Evolutionary conservation across 202 grass and related monocot genomes (phyloP), one percentile per base, ranked within the genome.

Genomic region (Schoenoplectus tabernaemontani): DNA sequence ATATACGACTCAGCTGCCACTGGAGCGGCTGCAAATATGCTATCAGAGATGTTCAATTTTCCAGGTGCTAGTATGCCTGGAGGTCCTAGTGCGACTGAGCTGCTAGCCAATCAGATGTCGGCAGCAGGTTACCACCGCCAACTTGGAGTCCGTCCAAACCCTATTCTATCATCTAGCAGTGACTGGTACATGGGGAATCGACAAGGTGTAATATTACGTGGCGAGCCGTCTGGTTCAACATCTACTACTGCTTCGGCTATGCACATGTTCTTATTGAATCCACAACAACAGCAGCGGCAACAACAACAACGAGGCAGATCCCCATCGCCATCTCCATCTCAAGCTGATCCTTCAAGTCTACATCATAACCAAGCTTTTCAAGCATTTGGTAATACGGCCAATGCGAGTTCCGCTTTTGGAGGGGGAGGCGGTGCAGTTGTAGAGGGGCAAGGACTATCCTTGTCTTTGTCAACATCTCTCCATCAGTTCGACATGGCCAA

Each of bases 181-280:
- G 28, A 90, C 42, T 97, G 89, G 93, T 95, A 88, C 81, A 81
- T 85, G 11, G 81, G 47, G 22, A 84, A 84, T 26, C 89, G 89
- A 22, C 81, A 80, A 56, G 84, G 90, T 41, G 19, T 92, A 22
- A 76, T 89, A 78, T 71, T 93, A 20, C 88, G 88, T 53, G 85
- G 89, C 60, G 89, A 94, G 71, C 81, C 94, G 57, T 89, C 93
- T 1, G 83, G 78, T 28, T 66, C 93, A 9, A 86, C 82, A 77
- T 82, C 88, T 39, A 88, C 91, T 42, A 85, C 96, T 1, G 88
- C 91, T 23, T 86, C 91, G 3, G 96, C 90, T 58, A 99, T 99
- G 92, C 96, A 99, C 72, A 84, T 99, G 13, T 99, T 99, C 78
- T 11, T 99, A 36, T 96, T 99, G 90, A 99, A 99, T 73, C 96